Evolutionary conservation across 2,329 filamentous ascomycete species (phyloP), one percentile per base, ranked within the genome.

Genomic region (Pseudogymnoascus sp.): DNA sequence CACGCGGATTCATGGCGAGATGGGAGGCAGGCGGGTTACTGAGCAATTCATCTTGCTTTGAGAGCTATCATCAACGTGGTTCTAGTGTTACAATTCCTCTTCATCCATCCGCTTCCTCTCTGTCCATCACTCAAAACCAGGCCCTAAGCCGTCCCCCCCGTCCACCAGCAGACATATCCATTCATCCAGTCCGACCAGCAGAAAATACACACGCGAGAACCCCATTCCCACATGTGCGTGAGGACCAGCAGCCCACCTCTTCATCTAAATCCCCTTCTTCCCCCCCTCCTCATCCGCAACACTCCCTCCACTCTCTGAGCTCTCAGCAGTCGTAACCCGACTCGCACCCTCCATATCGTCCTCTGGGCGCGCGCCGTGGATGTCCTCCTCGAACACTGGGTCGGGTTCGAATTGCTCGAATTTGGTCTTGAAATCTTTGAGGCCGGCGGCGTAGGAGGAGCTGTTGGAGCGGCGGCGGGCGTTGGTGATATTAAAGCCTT

Each of bases 401-500:
- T 97, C 93, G 16, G 85, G 82, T 70, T 97, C 95, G 74, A 91
- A 83, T 69, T 90, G 81, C 77, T 99, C 95, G 75, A 97, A 97
- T 80, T 99, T 99, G 77, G 93, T 96, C 83, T 95, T 96, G 80
- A 96, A 91, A 74, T 93, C 86, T 65, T 84, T 83, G 69, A 91
- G 79, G 70, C 86, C 81, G 71, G 86, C 83, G 62, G 85, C 87
- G 70, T 88, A 83, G 71, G 83, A 87, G 78, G 88, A 93, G 75
- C 89, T 93, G 81, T 97, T 97, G 78, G 91, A 96, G 75, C 91
- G 92, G 75, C 93, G 95, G 67, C 93, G 91, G 63, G 89, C 81
- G 71, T 97, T 95, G 80, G 82, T 83, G 73, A 96, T 87, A 73
- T 87, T 92, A 80, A 95, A 96, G 69, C 86, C 81, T 71, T 89